phyloP scores from a whole-genome alignment of 768 basidiomycete genomes.

The Lactifluus volemus region DNA sequence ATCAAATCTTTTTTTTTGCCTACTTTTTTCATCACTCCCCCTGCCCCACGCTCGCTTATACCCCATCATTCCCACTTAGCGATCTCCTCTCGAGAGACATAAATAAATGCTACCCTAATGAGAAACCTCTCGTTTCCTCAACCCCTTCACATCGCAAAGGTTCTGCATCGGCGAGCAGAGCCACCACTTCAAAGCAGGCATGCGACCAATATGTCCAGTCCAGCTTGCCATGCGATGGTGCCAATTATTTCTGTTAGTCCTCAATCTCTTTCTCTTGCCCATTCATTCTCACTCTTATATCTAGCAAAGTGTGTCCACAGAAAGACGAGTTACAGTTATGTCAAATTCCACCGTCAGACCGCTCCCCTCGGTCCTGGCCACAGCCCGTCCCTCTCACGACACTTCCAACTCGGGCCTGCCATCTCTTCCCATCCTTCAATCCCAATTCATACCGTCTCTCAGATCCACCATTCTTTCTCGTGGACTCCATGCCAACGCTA shows the following conservation, averaged over 20 bases:
- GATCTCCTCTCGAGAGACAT: slow-evolving; percentile 81
- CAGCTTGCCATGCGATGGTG: slow-evolving; percentile 69
- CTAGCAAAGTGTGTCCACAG: slow-evolving; percentile 67
- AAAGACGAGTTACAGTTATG: slow-evolving; percentile 67
- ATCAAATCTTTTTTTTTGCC: not conserved
- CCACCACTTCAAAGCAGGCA: slow-evolving; percentile 72
- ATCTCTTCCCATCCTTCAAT: slow-evolving; percentile 3
- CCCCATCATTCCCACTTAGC: slow-evolving; percentile 29
- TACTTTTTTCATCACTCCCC: not conserved
- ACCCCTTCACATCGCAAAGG: slow-evolving; percentile 52
- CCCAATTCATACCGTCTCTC: slow-evolving; percentile 14
- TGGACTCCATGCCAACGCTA: not conserved
- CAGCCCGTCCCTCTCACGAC: slow-evolving; percentile 20
- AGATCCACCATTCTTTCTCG: slow-evolving; percentile 13
- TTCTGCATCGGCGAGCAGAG: slow-evolving; percentile 54
- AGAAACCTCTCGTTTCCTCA: slow-evolving; percentile 44
- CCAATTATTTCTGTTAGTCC: slow-evolving; percentile 65
- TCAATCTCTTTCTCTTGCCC: not conserved
- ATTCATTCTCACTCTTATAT: not conserved
- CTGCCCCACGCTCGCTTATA: not conserved
- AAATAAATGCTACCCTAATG: slow-evolving; percentile 80
- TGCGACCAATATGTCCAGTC: slow-evolving; percentile 80
- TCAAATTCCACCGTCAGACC: slow-evolving; percentile 78
- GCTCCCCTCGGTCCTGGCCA: slow-evolving; percentile 73
- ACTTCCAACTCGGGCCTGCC: slow-evolving; percentile 4